Evolutionary conservation across 495 filamentous ascomycete species (phyloP).

Genomic region (Neurospora tetraspora): DNA sequence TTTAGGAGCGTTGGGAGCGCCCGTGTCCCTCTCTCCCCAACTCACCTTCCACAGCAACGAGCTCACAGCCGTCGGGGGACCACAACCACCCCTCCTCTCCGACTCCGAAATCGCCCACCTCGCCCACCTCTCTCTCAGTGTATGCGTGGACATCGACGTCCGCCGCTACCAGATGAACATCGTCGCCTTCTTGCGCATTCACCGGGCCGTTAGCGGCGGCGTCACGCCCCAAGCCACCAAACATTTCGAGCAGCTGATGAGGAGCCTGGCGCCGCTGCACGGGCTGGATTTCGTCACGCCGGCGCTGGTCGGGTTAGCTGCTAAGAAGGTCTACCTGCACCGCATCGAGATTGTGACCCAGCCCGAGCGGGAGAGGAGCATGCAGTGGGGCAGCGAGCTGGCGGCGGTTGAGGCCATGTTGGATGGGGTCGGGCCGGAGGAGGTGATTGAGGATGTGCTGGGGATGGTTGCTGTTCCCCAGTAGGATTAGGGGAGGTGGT

Average conservation of each 20-base stretch:
- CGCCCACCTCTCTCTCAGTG: conserved; percentile 18
- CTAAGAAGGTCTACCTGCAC: conserved; percentile 83
- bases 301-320: conserved; percentile 70
- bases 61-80: background rate
- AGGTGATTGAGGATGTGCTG: conserved; percentile 77
- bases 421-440: conserved; percentile 58
- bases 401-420: conserved; percentile 55
- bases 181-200: conserved; percentile 71
- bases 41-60: background rate
- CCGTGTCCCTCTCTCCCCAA: background rate
- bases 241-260: conserved; percentile 58
- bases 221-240: conserved; percentile 66
- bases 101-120: conserved; percentile 31
- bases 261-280: conserved; percentile 74
- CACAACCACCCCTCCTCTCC: conserved; percentile 9
- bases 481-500: conserved; percentile 20
- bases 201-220: conserved; percentile 71
- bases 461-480: conserved; percentile 58
- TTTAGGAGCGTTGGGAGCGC: background rate
- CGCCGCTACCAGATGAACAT: conserved; percentile 77
- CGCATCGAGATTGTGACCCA: conserved; percentile 54
- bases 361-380: conserved; percentile 68
- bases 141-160: conserved; percentile 47
- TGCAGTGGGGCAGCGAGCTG: conserved; percentile 85
- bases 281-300: conserved; percentile 74